Base-by-base conservation (phyloP, 352 stramenopile species). In the Halophytophthora batemanensis region DNA sequence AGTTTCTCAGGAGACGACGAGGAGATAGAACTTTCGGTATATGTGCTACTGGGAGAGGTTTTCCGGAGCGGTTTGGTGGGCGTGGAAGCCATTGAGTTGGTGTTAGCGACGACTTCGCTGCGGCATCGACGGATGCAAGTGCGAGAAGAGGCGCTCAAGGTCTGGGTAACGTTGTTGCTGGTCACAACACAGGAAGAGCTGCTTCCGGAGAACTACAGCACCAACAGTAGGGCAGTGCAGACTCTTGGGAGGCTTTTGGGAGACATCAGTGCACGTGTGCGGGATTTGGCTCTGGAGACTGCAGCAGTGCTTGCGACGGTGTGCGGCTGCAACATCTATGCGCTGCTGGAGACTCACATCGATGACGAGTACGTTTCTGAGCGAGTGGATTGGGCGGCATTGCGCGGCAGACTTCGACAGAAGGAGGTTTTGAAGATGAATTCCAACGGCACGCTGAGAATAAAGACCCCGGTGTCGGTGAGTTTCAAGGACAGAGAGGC, bases 151-250 rank as follows among this genome's bases (percentile, higher is more conserved):
- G 75, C 65, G 10, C 36, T 81, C 0, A 74, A 71, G 49, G 56
- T 86, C 14, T 90, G 77, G 77, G 73, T 83, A 11, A 53, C 83
- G 2, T 45, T 81, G 6, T 37, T 87, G 21, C 45, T 90, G 2
- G 59, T 67, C 1, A 42, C 48, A 0, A 44, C 73, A 0, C 50
- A 54, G n/a, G 47, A 77, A 8, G 38, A 38, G 10, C 53, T 69
- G 15, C n/a, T 66, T 2, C 34, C 51, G 19, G 28, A 21, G 14
- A 59, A 52, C 2, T 69, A 69, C 17, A 39, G 23, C 29, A 56
- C 61, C 8, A 55, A 41, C 44, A 59, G 23, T 42, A 59, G 45
- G 45, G 50, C 31, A 34, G 59, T 90, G 2, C 57, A 80, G 21
- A 52, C 50, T 1, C 54, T 92, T 0, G 77, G 71, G 0, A 59